Conservation (phyloP, 148 eudicot species). For the Vaccinium macrocarpon region DNA sequence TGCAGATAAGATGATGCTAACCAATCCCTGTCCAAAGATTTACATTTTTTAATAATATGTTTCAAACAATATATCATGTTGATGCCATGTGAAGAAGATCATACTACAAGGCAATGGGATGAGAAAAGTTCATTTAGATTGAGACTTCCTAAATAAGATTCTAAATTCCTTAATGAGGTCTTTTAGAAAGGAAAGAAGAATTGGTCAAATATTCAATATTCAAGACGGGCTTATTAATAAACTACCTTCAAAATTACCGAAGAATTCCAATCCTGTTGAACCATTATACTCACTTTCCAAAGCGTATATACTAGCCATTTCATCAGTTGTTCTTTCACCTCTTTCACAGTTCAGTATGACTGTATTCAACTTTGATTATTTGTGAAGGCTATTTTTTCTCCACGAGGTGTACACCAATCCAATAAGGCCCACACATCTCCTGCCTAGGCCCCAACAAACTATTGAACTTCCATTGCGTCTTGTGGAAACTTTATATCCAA, state of each 20-base stretch:
- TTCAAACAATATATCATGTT: neutral
- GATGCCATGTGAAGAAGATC: neutral
- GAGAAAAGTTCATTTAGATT: too few relatives aligned
- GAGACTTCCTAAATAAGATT: too few relatives aligned
- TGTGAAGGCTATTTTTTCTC: neutral
- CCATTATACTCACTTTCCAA: neutral
- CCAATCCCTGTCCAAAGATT: slow-evolving; percentile 36
- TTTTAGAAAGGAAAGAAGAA: too few relatives aligned
- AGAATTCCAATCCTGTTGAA: too few relatives aligned
- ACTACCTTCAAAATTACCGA: too few relatives aligned
- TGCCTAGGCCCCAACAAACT: neutral
- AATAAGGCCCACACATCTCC: neutral
- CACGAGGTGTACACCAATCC: neutral
- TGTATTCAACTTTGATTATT: neutral
- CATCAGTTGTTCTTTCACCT: neutral
- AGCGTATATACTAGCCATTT: neutral
- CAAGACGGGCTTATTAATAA: too few relatives aligned
- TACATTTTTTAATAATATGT: neutral
- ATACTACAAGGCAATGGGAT: neutral
- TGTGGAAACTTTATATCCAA: too few relatives aligned
- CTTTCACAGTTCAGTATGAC: neutral
- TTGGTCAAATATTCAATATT: too few relatives aligned
- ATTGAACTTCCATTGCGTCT: neutral
- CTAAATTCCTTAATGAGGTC: too few relatives aligned
- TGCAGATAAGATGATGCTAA: slow-evolving; percentile 47